These are phyloP conservation scores for Tulasnella sp. DNA, from an alignment of 768 basidiomycete genomes.

Conservation along the genomic window DNA sequence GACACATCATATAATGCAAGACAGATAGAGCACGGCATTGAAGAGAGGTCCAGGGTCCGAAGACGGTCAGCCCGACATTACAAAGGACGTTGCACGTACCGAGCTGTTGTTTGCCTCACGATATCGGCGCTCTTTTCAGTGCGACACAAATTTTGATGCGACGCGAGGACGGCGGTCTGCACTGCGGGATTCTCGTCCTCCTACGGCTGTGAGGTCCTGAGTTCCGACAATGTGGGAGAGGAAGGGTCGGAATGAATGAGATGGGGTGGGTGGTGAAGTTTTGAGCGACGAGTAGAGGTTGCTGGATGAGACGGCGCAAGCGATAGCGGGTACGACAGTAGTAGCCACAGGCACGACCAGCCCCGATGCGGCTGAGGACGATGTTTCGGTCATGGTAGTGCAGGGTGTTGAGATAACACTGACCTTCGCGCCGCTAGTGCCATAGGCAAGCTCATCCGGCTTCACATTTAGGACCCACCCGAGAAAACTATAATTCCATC, in stretches of 20 bases:
- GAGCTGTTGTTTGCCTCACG: too few species aligned
- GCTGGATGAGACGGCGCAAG: neutral
- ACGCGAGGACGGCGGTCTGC: neutral
- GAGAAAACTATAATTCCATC: conserved; percentile 86
- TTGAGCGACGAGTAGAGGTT: conserved; percentile 15
- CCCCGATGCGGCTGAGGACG: neutral
- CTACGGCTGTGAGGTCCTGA: conserved; percentile 16
- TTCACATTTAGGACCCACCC: conserved; percentile 54
- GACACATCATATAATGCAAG: too few species aligned
- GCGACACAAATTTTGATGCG: too few species aligned
- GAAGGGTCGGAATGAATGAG: conserved; percentile 18
- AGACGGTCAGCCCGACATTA: too few species aligned
- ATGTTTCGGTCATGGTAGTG: neutral
- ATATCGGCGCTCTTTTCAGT: neutral
- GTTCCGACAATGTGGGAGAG: conserved; percentile 15
- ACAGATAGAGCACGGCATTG: too few species aligned
- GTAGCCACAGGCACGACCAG: neutral
- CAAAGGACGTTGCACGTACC: too few species aligned
- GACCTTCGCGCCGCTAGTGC: conserved; percentile 17
- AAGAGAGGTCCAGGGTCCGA: too few species aligned
- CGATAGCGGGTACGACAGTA: neutral
- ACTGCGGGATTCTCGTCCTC: neutral
- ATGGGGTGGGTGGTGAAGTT: conserved; percentile 13
- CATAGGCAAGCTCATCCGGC: conserved; percentile 27
- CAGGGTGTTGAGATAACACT: neutral